A percentile compares a stretch with the other conserved stretches of the same genome.
These are phyloP conservation scores for Dothiorella sarmentorum DNA, from an alignment of 2,329 filamentous ascomycete genomes.

Conservation along the genomic window DNA sequence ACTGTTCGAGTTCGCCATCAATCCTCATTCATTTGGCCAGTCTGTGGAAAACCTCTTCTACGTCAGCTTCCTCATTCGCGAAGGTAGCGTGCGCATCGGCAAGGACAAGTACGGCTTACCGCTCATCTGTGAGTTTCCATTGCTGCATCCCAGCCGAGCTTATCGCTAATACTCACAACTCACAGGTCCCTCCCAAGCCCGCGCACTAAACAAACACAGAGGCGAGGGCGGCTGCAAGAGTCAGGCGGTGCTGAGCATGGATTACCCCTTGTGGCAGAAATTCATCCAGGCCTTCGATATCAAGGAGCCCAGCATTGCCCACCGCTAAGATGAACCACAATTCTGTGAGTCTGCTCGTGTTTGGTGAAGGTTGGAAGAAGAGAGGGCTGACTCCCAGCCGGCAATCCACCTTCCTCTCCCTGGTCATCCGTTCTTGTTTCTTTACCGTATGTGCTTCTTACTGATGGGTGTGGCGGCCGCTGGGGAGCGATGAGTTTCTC, in stretches of 20 bases:
- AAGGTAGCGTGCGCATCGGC: constrained; percentile 73
- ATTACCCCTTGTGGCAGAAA: constrained; percentile 78
- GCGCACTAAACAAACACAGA: constrained; percentile 51
- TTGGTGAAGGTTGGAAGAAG: too few relatives aligned
- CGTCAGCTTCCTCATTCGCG: constrained; percentile 86
- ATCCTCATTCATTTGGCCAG: constrained; percentile 86
- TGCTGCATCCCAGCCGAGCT: neutral
- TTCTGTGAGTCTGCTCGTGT: constrained; percentile 53
- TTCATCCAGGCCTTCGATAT: constrained; percentile 75
- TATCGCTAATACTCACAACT: constrained; percentile 1
- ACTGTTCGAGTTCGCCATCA: constrained; percentile 83
- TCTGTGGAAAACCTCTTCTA: constrained; percentile 98
- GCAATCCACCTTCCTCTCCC: too few relatives aligned
- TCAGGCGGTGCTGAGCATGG: constrained; percentile 84
- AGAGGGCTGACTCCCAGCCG: too few relatives aligned
- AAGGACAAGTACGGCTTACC: constrained; percentile 72
- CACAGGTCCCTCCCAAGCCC: constrained; percentile 45
- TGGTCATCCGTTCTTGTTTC: too few relatives aligned
- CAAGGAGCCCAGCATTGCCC: constrained; percentile 76
- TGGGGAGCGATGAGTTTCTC: too few relatives aligned
- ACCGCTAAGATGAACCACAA: constrained; percentile 63
- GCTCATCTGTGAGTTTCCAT: constrained; percentile 64
- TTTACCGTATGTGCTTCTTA: too few relatives aligned
- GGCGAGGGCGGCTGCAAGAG: constrained; percentile 58
- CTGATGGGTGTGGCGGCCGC: too few relatives aligned